Evolutionary conservation across 2,329 filamentous ascomycete species (phyloP).

Genomic region (Neurospora sp.): DNA sequence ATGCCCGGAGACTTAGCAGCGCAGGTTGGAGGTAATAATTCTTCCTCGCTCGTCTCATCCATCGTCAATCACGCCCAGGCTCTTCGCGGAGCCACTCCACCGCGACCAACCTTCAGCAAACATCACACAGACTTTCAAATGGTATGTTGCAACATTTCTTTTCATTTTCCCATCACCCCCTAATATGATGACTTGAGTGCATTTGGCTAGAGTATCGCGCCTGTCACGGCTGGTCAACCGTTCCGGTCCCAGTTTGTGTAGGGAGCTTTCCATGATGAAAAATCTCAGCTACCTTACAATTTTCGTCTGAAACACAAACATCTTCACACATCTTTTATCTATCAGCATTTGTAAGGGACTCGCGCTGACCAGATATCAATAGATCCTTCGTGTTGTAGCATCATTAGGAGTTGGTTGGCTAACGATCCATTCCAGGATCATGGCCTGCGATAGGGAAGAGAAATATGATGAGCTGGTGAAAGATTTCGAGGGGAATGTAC

Average conservation of each 20-base stretch:
- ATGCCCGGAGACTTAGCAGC: conserved; percentile 74
- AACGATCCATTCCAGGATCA: conserved; percentile 51
- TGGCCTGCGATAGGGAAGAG: conserved; percentile 88
- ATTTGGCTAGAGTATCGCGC: conserved; percentile 99
- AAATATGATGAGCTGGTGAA: conserved; percentile 71
- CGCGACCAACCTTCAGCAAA: neutral
- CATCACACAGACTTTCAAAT: neutral
- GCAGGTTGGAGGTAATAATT: conserved; percentile 88
- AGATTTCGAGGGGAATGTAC: conserved; percentile 84
- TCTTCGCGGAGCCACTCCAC: neutral
- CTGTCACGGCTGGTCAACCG: conserved; percentile 52
- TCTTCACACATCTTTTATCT: conserved; percentile 14
- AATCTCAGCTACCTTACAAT: conserved; percentile 91
- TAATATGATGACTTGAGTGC: conserved; percentile 99
- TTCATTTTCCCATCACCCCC: conserved; percentile 19
- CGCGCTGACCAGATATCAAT: conserved; percentile 9
- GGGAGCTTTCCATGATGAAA: conserved; percentile 92
- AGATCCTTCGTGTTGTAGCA: conserved; percentile 3
- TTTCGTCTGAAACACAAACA: conserved; percentile 65
- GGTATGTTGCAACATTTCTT: conserved; percentile 14
- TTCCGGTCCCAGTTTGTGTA: conserved; percentile 58
- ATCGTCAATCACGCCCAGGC: neutral
- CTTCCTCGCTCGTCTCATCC: neutral
- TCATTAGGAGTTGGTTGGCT: conserved; percentile 14
- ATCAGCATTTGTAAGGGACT: conserved; percentile 9